Base-by-base conservation (phyloP, 1,284 basidiomycete species). In the Moniliophthora roreri region DNA sequence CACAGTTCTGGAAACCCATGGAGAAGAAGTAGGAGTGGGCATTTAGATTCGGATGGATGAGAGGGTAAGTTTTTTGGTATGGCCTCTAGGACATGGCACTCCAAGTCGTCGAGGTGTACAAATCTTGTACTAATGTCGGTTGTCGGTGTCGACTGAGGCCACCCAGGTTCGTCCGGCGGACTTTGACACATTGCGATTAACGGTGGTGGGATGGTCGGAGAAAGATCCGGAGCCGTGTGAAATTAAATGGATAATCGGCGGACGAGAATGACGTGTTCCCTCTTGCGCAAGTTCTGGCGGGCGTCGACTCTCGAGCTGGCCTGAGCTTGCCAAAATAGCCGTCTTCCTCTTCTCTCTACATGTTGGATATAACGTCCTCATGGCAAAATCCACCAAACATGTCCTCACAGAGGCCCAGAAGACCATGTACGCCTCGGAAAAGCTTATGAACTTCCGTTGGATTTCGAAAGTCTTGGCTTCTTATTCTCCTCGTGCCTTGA, bases 1-100 rank as follows among this genome's bases (percentile, higher is more conserved):
- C 81, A 76, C 9, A 86, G 71, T 60, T 85, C 84, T 10, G 85
- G 84, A 62, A 86, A 86, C 36, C 84, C 85, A 57, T 86, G 84
- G 1, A 86, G 65, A 26, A 85, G 74, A n/a, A 86, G 57, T 52
- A 86, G 62, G 11, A 87, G 70, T 2, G 79, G 80, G 7, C 24
- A 18, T 21, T 13, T 4, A 38, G 2, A 8, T 23, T 28, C 4
- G 10, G 1, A 15, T 24, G 32, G 10, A 20, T 55, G 39, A 58
- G 60, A 60, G 66, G 46, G 8, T 37, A 15, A 47, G 16, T 47
- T 18, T 47, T 20, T 40, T 11, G 75, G 72, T 35, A 58, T 53
- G 4, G 78, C 77, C 57, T 84, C 81, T n/a, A 85, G 70, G 38
- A 81, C 65, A 54, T 82, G 77, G 44, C 78, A 68, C 39, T 75